Base-by-base conservation (phyloP, 2,329 filamentous ascomycete species). In the Talaromyces funiculosus region DNA sequence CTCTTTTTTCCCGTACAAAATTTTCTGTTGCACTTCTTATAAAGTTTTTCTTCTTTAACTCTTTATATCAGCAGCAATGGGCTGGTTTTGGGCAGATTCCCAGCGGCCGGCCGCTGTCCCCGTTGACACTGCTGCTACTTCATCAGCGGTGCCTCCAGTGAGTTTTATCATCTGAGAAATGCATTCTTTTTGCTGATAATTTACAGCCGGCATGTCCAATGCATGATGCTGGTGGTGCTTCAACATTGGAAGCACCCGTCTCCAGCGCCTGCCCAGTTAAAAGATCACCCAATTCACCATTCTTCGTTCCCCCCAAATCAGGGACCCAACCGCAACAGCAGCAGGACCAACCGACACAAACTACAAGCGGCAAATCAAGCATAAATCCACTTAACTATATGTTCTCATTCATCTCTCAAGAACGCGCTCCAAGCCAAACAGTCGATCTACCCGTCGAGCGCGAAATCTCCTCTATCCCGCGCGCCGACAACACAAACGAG, bases 371-470 rank as follows among this genome's bases (percentile, higher is more conserved):
- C 22, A 77, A 86, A 60, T 85, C 86, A n/a, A 86, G 83, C 68
- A 78, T 89, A 45, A 90, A 90, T 68, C 87, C 87, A 4, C 82
- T 99, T 57, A 99, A 99, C 80, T 97, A 93, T 81, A 99, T 99
- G 93, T 96, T 95, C 74, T 82, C 84, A 42, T 85, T 88, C 63
- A 81, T 97, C 49, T 93, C 92, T 6, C 93, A 97, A 77, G 83
- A 86, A 31, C 89, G 84, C 53, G 86, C 90, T 2, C 80, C 85
- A 0, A 81, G 89, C 64, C 94, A 99, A 75, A 83, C 84, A 3
- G 77, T 89, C 26, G 80, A 82, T 24, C 84, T 99, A 0, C 90
- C 92, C 0, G 89, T 92, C 1, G 84, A 86, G 6, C 89, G 94
- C 67, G 92, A 97, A 75, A 78, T 84, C 31, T 96, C 90, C 0